Evolutionary conservation across 192 early-diverging fungal genomes (phyloP), one percentile per base, ranked within the genome.

Genomic region (Backusella westeae): DNA sequence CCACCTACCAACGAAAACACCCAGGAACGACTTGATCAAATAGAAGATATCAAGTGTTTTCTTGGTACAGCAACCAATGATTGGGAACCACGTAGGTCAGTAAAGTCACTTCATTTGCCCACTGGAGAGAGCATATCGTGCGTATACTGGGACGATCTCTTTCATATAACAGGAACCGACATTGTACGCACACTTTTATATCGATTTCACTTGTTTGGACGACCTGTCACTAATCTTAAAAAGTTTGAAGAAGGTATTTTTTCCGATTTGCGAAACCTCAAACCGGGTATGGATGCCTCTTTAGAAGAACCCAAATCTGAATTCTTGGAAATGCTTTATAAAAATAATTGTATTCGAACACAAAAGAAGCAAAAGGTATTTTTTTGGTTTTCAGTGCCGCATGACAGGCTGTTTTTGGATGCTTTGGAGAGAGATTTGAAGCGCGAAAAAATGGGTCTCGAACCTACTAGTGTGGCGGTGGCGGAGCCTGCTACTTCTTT

Each of bases 321-420:
- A 67, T 96, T 98, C 76, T 83, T 99, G 44, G 96, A 97, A 78
- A 92, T 98, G 78, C 87, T 99, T 63, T 95, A 96, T 87, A 96
- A 95, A 82, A 92, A 97, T 85, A 91, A 95, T 69, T 98, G 97
- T 83, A 95, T 99, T 76, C 92, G 97, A 35, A 97, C 96, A 2
- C 97, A 98, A 82, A 99, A 98, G 89, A 98, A 98, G 86, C 98
- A 99, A 86, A 98, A 98, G 73, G 98, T 99, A 17, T 99, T 98
- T 83, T 97, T 93, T 80, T 99, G 98, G 97, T 93, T 91, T 81
- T 93, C 95, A 21, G 98, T 99, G 23, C 93, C 92, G 8, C 97
- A 97, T 81, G 97, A 99, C 78, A 79, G 93, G 39, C 90, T 99
- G 41, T 99, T 99, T 81, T 87, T 94, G 53, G 97, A 99, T 81